Base-by-base conservation (phyloP, 2,329 filamentous ascomycete species). In the Alternaria arbusti region DNA sequence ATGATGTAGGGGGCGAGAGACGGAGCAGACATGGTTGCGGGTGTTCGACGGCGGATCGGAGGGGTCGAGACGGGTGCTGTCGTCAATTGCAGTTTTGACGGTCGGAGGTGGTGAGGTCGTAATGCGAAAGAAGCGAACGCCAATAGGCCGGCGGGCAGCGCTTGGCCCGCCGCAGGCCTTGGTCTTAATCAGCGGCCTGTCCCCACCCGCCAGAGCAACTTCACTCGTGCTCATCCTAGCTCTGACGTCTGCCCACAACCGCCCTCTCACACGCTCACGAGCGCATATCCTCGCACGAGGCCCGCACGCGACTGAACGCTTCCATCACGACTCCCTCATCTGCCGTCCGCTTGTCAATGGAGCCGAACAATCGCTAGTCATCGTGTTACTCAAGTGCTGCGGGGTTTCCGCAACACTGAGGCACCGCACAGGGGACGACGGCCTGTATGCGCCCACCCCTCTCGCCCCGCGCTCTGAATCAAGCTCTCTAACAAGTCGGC, bases 1-100 rank as follows among this genome's bases (percentile, higher is more conserved):
- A 89, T 80, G 79, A 97, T 88, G 80, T 89, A 94, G 74, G 88
- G 91, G 77, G 91, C 88, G 82, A 93, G 87, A 78, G 86, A 90
- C 69, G 88, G 88, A 78, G 88, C 87, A 81, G 89, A 90, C 90
- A 93, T 91, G 81, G 79, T 80, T 73, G 72, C 72, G 76, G 67
- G 54, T 50, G 47, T 63, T 66, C 51, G 71, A 61, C 67, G 68
- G 56, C 44, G 63, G 60, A 57, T 56, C 44, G 69, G 64, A 61
- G 66, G 63, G 52, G 66, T 70, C 66, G 64, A 66, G 68, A 64
- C 69, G 56, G 66, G 65, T 74, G 67, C 68, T 66, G 71, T 63
- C 66, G 65, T 70, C 73, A 75, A 76, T 70, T 67, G 66, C 68
- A 66, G 65, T 61, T 64, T 65, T 66, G 72, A 66, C 61, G 56